Base-by-base conservation (phyloP, 2,329 filamentous ascomycete genomes). In the Trichophyton mentagrophytes region DNA sequence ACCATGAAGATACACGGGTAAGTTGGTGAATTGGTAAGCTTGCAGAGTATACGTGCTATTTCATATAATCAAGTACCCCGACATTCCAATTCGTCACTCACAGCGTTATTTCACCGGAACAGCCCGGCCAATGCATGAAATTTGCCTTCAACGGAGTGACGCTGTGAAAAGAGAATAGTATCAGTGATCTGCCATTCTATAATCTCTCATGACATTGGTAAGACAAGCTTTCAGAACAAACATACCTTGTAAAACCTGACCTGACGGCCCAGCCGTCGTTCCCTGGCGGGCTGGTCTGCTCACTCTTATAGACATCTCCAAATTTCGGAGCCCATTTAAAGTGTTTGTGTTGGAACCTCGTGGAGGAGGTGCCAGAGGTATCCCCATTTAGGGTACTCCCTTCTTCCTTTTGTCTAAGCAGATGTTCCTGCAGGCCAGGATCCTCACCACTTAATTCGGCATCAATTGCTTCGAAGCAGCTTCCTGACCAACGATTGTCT, bases 291-390 rank as follows among this genome's bases (percentile, higher is more conserved):
- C 86, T 85, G 65, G 87, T 82, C 66, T 90, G 84, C n/a, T 96
- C 90, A 66, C 88, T 91, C 70, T 87, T 83, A 73, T 90, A 90
- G 1, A 97, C 90, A 73, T 95, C 91, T 38, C 83, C 80, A 73
- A 97, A 93, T 64, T 83, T 84, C 1, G 92, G 93, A 56, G 88
- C 85, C 93, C 93, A 97, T 75, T 92, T 95, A 79, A 96, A 97
- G 74, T 95, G 88, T 72, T 88, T 89, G 73, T 95, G 89, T 61
- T 78, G 81, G 71, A 90, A 85, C 33, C 80, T 76, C 46, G 75
- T 44, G 67, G 71, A 67, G 65, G 67, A 59, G 53, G 65, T 53
- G 62, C 66, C 27, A 47, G 69, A 64, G 59, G 65, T 58, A 61
- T 67, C 68, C 25, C 65, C 65, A 11, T 66, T 67, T 62, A 65